Evolutionary conservation across 176 grass and related monocot genomes (phyloP).

Genomic region (Cymbopogon citratus): DNA sequence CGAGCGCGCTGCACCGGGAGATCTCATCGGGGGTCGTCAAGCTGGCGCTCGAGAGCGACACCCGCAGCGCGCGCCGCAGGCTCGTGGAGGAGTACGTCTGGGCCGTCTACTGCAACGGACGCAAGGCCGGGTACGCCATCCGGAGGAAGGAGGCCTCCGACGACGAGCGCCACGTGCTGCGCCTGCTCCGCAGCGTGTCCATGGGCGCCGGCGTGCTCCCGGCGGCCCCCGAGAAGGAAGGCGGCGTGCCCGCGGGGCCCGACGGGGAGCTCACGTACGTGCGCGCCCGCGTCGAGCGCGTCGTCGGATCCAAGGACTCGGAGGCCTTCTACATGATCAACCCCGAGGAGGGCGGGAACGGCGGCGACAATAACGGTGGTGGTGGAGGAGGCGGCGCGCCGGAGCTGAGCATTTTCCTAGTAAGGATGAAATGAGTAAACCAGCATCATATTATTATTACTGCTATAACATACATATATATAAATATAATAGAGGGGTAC

Average conservation of each 20-base stretch:
- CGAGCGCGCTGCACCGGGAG: conserved; percentile 76
- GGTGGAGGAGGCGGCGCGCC: too few relatives aligned
- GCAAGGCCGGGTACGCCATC: conserved; percentile 89
- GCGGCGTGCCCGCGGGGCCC: neutral
- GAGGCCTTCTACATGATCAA: conserved; percentile 89
- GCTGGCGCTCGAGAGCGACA: conserved; percentile 95
- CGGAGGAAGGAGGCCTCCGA: conserved; percentile 75
- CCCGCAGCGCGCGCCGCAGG: conserved; percentile 57
- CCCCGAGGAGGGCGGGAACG: too few relatives aligned
- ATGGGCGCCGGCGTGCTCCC: conserved; percentile 95
- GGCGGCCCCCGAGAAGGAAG: conserved; percentile 53
- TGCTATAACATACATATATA: too few relatives aligned
- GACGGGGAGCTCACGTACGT: conserved; percentile 92
- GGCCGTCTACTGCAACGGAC: conserved; percentile 94
- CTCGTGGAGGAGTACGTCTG: conserved; percentile 92
- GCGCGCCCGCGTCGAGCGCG: conserved; percentile 80
- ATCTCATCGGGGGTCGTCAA: conserved; percentile 71
- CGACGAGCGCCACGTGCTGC: conserved; percentile 75
- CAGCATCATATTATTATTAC: too few relatives aligned
- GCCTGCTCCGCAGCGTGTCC: conserved; percentile 80
- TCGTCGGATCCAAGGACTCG: conserved; percentile 82
- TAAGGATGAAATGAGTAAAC: neutral
- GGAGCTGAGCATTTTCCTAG: too few relatives aligned
- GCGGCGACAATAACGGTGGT: neutral
- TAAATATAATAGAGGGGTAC: too few relatives aligned